phyloP scores from a whole-genome alignment of 148 eudicot species.

The Rhododendron molle region DNA sequence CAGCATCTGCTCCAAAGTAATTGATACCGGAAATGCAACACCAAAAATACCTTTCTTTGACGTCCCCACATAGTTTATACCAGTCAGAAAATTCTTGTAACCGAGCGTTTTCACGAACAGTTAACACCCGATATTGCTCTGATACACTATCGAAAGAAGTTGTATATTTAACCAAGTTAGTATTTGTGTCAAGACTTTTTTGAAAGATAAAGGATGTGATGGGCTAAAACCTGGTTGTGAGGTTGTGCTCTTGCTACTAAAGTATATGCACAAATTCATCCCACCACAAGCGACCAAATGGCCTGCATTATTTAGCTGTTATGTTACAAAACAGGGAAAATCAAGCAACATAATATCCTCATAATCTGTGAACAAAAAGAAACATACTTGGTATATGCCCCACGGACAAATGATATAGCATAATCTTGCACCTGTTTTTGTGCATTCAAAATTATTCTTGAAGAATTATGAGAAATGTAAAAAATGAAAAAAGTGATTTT shows the following conservation, averaged over 20 bases:
- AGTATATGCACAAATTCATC: conserved; percentile 17
- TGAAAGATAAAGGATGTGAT: neutral
- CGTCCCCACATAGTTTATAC: conserved; percentile 34
- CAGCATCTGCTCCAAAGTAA: too few species aligned
- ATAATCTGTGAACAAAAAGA: neutral
- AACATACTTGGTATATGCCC: conserved; percentile 22
- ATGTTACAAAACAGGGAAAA: neutral
- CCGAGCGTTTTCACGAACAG: conserved; percentile 48
- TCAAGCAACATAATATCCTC: neutral
- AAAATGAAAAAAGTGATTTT: neutral
- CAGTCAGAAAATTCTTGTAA: conserved; percentile 47
- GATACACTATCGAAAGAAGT: conserved; percentile 21
- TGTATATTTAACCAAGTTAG: neutral
- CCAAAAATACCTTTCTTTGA: conserved; percentile 31
- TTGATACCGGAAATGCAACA: too few species aligned
- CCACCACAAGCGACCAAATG: conserved; percentile 22
- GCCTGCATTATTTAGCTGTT: conserved; percentile 9
- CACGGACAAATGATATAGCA: conserved; percentile 17
- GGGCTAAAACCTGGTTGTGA: conserved; percentile 21
- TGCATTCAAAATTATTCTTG: neutral
- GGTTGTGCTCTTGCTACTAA: conserved; percentile 26
- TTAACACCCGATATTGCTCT: conserved; percentile 42
- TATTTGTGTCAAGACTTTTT: neutral
- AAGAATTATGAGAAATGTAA: neutral
- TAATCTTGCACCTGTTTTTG: conserved; percentile 17